A percentile compares a stretch with the other conserved stretches of the same genome.
These are phyloP conservation scores for Xylariaceae sp. DNA, from an alignment of 2,329 filamentous ascomycete genomes.

Conservation along the genomic window DNA sequence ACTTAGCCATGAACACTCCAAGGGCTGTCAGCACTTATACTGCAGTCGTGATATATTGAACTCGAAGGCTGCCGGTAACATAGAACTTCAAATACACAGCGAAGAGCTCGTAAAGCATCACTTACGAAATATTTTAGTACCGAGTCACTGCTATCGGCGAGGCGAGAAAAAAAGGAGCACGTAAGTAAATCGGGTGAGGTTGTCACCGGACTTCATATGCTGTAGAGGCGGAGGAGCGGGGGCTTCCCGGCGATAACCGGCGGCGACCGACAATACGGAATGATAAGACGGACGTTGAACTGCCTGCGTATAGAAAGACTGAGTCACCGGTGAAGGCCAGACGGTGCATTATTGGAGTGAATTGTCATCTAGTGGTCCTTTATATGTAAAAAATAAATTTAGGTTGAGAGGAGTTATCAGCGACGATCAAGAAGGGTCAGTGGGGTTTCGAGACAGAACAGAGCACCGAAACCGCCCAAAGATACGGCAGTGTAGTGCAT, in stretches of 20 bases:
- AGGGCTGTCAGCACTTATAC: no score
- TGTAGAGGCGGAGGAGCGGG: not conserved
- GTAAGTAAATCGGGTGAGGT: not conserved
- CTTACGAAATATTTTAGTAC: not conserved
- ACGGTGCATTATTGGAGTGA: not conserved
- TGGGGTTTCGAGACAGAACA: no score
- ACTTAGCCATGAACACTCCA: no score
- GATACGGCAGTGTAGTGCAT: no score
- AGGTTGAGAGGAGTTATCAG: not conserved
- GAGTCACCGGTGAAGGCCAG: constrained; percentile 21
- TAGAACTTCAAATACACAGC: no score
- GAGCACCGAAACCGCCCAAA: no score
- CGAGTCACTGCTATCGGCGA: not conserved
- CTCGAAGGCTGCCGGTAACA: no score
- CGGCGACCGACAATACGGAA: constrained; percentile 14
- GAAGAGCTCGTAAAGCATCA: no score
- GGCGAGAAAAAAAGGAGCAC: not conserved
- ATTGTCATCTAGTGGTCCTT: not conserved
- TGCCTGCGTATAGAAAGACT: not conserved
- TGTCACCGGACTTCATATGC: not conserved
- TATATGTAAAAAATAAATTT: not conserved
- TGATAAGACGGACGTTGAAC: not conserved
- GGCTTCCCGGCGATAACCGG: constrained; percentile 22
- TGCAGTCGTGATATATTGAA: no score
- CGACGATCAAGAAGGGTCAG: no score